Base-by-base conservation (phyloP, 805 yeast genomes). In the Jamesozyma piceae region DNA sequence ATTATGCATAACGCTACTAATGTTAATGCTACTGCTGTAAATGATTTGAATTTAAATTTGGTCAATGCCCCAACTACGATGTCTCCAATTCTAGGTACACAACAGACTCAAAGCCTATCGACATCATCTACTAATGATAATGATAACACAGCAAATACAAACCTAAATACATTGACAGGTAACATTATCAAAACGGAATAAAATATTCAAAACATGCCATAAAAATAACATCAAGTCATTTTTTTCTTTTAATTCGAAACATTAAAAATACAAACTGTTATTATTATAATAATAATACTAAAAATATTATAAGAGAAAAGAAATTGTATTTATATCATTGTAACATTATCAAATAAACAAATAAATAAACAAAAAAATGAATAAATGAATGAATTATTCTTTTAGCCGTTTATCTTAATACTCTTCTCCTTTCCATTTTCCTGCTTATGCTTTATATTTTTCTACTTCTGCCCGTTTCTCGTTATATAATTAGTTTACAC, bases 11-110 rank as follows among this genome's bases (percentile, higher is more conserved):
- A 19, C 21, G 24, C 28, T 15, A 20, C 37, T 18, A 40, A 35
- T 24, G 27, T 32, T n/a, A 29, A 33, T 11, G 26, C 20, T 34
- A 32, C 17, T 18, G 5, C 34, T 15, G 19, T 15, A 8, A 15
- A 21, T 28, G 39, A 22, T 22, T 18, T 41, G 13, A 24, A 29
- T 30, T 13, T 32, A 32, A 32, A 32, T 18, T 32, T 32, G 21
- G 26, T 17, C 18, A 29, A 26, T 13, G 26, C 34, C 18, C 30
- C 35, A 32, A 18, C 32, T 14, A 35, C 28, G 18, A 27, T 38
- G 9, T 33, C 34, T 9, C 22, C 26, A 28, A 34, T 24, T n/a
- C 14, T 82, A 47, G 88, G 13, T n/a, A 6, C 32, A 9, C 32
- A 29, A n/a, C 17, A 14, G n/a, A 29, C 6, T 6, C 5, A 9